Evolutionary conservation across 2,329 filamentous ascomycete genomes (phyloP), one percentile per base, ranked within the genome.

Genomic region (Colletotrichum sp.): DNA sequence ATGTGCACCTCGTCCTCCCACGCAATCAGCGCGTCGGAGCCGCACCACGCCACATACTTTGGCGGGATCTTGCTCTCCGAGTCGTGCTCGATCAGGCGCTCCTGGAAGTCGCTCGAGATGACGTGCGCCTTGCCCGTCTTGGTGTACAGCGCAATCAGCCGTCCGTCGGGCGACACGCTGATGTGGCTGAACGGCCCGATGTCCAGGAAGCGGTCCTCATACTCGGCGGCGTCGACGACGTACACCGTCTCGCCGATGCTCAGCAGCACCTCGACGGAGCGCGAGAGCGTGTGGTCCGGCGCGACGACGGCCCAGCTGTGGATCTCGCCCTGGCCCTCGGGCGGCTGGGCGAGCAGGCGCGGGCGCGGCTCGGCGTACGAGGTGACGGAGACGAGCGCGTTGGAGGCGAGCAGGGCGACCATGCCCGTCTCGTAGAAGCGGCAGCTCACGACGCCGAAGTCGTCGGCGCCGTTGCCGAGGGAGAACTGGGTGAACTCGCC

Each of bases 1-100:
- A 99, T 90, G 82, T 98, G 97, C 6, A 99, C 93, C 84, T 99
- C 97, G 82, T 99, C 97, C 82, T 99, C 97, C 97, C 97, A 99
- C 1, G 96, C 96, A 80, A 99, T 92, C 32, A 98, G 94, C 16
- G 96, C 95, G 84, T 99, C 96, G 80, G 97, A 96, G 7, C 97
- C 97, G 84, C 97, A 99, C 97, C 97, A 99, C 80, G 97, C 94
- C 77, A 99, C 90, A 78, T 97, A 95, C 80, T 95, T 94, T 5
- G 97, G 97, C 2, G 93, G 90, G 7, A 95, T 98, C 83, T 94
- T 94, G 12, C 95, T 96, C 79, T 93, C 93, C 1, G 96, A 96
- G 81, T 98, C 93, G 82, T 99, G 96, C 85, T 99, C 96, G 82
- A 96, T 96, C 77, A 98, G 89, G 73, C 96, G 93, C 81, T 94